phyloP scores from a whole-genome alignment of 2,329 filamentous ascomycete species.

The Penicillium aurantiogriseum region DNA sequence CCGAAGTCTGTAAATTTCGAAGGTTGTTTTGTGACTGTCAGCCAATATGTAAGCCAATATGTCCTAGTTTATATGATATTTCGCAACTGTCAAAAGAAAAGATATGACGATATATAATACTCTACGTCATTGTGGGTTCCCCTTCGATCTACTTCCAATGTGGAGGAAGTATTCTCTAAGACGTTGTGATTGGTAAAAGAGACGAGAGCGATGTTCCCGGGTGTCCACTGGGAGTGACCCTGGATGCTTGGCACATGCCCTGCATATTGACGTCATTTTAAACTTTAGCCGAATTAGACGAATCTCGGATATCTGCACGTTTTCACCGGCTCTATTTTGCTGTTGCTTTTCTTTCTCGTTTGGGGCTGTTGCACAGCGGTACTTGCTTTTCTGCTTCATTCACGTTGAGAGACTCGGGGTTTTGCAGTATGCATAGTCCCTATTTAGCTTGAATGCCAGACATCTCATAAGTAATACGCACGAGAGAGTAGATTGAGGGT shows the following conservation, averaged over 20 bases:
- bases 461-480: background rate
- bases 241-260: background rate
- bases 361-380: no score
- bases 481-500: background rate
- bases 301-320: background rate
- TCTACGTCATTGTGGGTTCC: constrained; percentile 9
- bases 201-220: background rate
- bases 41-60: background rate
- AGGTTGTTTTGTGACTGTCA: background rate
- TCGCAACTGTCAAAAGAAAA: background rate
- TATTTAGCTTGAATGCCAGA: background rate
- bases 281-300: background rate
- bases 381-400: no score
- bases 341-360: no score
- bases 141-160: constrained; percentile 5
- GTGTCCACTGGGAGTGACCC: background rate
- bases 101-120: background rate
- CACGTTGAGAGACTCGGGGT: background rate
- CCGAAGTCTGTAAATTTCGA: background rate
- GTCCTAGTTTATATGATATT: background rate
- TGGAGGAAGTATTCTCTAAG: background rate
- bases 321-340: background rate
- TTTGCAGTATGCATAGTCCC: background rate
- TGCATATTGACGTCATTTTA: background rate
- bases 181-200: background rate